Conservation (phyloP, 164 flowering plant species). For the Euptelea pleiosperma region DNA sequence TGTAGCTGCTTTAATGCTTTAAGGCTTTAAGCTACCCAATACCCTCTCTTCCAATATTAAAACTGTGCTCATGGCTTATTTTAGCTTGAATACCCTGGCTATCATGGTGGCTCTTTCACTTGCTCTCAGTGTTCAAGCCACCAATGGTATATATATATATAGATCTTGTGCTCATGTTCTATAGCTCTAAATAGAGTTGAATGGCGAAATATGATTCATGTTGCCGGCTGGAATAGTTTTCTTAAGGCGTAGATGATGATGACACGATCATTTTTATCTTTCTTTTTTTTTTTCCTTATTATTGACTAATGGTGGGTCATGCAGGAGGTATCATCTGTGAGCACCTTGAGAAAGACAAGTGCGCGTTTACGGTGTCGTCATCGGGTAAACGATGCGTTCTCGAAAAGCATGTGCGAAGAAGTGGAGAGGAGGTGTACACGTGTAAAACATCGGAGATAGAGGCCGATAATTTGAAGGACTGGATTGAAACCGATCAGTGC, state of each 20-base stretch:
- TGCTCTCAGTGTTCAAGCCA: conserved; percentile 21
- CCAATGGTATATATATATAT: too few species aligned
- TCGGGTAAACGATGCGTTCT: conserved; percentile 61
- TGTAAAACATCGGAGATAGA: conserved; percentile 55
- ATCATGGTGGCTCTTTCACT: too few species aligned
- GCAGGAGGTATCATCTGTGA: conserved; percentile 49
- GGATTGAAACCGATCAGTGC: conserved; percentile 56
- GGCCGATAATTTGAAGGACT: conserved; percentile 40
- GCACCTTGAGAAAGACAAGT: conserved; percentile 36
- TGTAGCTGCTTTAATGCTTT: too few species aligned
- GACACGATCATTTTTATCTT: too few species aligned
- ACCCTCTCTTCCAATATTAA: background rate
- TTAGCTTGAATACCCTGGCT: conserved; percentile 12
- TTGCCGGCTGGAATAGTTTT: too few species aligned
- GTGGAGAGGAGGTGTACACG: conserved; percentile 38
- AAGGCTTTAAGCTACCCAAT: too few species aligned
- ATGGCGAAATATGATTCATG: too few species aligned
- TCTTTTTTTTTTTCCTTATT: too few species aligned
- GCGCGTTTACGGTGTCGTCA: conserved; percentile 62
- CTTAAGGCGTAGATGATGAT: too few species aligned
- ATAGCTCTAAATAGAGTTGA: too few species aligned
- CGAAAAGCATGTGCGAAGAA: conserved; percentile 47
- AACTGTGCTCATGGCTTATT: conserved; percentile 9
- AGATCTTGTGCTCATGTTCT: too few species aligned
- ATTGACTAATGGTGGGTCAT: too few species aligned